Percentiles rank a stretch among this genome's conserved stretches.
phyloP scores from a whole-genome alignment of 176 grass and related monocot species.

The Stipa capillata region DNA sequence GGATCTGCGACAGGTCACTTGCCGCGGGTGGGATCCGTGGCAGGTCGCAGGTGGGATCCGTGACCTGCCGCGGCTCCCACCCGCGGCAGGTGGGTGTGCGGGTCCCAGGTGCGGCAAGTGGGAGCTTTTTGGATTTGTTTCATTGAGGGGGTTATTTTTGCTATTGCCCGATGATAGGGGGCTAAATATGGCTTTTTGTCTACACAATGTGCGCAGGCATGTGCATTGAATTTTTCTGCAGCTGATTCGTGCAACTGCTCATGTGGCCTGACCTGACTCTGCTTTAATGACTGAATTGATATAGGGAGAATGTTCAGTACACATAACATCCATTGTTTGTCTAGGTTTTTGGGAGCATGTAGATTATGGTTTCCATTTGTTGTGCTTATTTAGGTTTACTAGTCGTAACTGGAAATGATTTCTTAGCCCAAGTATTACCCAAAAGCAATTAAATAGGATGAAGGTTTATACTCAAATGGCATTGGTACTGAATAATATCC shows the following conservation, averaged over 20 bases:
- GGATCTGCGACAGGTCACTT: too few relatives aligned
- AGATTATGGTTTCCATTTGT: not conserved
- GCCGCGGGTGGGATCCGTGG: too few relatives aligned
- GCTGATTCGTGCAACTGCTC: not conserved
- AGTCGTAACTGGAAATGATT: not conserved
- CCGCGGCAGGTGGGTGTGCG: too few relatives aligned
- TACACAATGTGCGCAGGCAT: too few relatives aligned
- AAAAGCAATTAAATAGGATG: not conserved
- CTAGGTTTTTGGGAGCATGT: not conserved
- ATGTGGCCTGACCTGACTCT: not conserved
- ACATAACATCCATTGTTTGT: not conserved
- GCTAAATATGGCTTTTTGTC: too few relatives aligned
- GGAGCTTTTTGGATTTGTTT: too few relatives aligned
- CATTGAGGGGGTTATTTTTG: too few relatives aligned
- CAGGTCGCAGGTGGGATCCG: too few relatives aligned
- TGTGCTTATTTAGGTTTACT: not conserved
- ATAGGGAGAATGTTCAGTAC: not conserved
- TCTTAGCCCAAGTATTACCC: not conserved
- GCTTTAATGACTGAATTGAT: not conserved
- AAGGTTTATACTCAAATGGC: not conserved
- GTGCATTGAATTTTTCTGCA: too few relatives aligned
- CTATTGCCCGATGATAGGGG: too few relatives aligned
- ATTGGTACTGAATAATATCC: slow-evolving; percentile 16
- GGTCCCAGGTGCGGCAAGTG: too few relatives aligned
- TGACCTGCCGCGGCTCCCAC: too few relatives aligned